phyloP scores from a whole-genome alignment of 805 yeast species.

The Isabelozyma pseudorhagii region DNA sequence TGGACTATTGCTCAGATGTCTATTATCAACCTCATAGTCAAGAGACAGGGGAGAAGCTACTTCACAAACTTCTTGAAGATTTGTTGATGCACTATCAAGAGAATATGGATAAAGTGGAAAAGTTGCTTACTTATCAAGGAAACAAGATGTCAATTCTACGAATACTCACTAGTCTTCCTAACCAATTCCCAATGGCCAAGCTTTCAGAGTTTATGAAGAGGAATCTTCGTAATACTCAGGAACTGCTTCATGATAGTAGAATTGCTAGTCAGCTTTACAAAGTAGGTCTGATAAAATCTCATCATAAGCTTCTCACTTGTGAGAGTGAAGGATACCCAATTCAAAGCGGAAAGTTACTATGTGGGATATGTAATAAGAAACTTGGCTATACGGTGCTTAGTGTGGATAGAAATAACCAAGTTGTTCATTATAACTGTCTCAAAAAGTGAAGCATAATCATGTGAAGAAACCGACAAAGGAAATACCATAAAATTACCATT shows the following conservation, averaged over 20 bases:
- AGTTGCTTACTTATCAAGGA: conserved; percentile 43
- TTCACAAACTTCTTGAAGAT: conserved; percentile 52
- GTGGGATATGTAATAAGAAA: conserved; percentile 56
- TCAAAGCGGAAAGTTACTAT: conserved; percentile 41
- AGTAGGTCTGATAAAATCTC: conserved; percentile 48
- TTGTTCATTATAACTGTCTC: conserved; percentile 59
- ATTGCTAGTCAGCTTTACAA: conserved; percentile 50
- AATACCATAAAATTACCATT: no score
- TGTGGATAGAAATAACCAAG: conserved; percentile 40
- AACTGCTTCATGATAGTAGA: conserved; percentile 35
- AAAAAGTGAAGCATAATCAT: neutral
- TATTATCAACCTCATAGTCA: conserved; percentile 30
- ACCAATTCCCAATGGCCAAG: conserved; percentile 40
- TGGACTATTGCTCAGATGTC: conserved; percentile 55
- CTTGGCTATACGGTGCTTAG: conserved; percentile 55
- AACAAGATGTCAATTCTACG: conserved; percentile 43
- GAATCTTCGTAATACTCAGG: conserved; percentile 40
- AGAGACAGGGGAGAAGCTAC: conserved; percentile 37
- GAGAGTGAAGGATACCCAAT: conserved; percentile 34
- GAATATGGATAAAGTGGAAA: conserved; percentile 34
- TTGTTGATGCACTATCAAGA: conserved; percentile 38
- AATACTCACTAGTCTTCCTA: conserved; percentile 53
- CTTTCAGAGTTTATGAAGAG: conserved; percentile 44
- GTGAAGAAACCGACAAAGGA: no score
- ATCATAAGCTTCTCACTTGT: conserved; percentile 37